phyloP scores from a whole-genome alignment of 2,329 filamentous ascomycete species.

The Lachnellula hyalina region DNA sequence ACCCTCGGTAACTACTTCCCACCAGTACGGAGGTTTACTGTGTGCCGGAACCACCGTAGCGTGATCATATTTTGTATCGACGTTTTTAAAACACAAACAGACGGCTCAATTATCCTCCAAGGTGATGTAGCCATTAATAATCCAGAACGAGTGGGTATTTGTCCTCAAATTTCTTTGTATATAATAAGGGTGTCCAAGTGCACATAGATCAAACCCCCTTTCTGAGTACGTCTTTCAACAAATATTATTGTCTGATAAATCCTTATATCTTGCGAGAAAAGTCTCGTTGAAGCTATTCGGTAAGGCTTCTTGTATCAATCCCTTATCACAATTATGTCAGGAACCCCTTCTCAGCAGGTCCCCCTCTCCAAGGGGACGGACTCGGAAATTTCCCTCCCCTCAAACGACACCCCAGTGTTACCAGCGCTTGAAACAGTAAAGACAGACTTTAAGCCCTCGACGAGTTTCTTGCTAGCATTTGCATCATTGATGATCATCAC shows the following conservation, averaged over 20 bases:
- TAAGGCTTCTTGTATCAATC: background rate
- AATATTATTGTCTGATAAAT: too few relatives aligned
- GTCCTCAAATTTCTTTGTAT: background rate
- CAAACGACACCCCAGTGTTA: constrained; percentile 1
- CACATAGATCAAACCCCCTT: background rate
- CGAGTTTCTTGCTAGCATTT: constrained; percentile 25
- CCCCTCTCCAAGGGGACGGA: constrained; percentile 2
- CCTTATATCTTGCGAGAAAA: too few relatives aligned
- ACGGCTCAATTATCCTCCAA: background rate
- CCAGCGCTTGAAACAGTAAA: constrained; percentile 11
- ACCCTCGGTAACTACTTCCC: too few relatives aligned
- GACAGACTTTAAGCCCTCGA: constrained; percentile 21
- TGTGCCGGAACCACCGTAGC: too few relatives aligned
- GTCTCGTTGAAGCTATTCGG: background rate
- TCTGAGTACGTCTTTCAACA: background rate
- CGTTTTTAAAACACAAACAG: background rate
- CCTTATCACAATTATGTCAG: background rate
- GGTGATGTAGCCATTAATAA: too few relatives aligned
- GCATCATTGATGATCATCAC: constrained; percentile 40
- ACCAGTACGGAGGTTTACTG: too few relatives aligned
- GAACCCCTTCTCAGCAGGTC: background rate
- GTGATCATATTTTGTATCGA: background rate
- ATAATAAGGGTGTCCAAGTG: background rate
- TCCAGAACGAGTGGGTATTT: background rate
- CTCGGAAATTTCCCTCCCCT: background rate